Evolutionary conservation across 441 rosid species (phyloP).

Genomic region (Geranium incanum): DNA sequence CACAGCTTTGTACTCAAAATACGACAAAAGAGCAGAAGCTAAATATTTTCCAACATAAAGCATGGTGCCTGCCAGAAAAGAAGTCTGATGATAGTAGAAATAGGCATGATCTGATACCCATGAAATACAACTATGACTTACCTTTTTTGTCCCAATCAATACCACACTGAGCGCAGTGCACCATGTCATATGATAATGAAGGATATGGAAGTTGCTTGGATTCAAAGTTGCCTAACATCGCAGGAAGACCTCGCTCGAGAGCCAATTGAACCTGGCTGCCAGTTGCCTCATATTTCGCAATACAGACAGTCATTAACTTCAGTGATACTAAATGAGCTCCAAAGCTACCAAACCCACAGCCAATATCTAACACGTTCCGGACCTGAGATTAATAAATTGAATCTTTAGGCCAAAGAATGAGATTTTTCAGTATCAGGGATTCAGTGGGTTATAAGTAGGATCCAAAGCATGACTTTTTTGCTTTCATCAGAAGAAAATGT

Average conservation of each 20-base stretch:
- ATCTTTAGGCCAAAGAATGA: conserved; percentile 5
- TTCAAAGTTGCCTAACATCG: conserved; percentile 79
- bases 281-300: conserved; percentile 82
- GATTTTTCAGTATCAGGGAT: not conserved
- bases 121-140: conserved; percentile 17
- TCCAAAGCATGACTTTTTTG: not conserved
- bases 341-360: conserved; percentile 97
- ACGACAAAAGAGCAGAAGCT: not conserved
- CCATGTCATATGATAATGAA: conserved; percentile 77
- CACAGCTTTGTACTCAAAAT: not conserved
- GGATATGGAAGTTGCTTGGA: conserved; percentile 87
- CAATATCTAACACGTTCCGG: conserved; percentile 69
- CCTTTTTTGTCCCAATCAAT: conserved; percentile 85
- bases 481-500: not conserved
- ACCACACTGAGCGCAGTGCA: conserved; percentile 96
- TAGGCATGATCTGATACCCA: conserved; percentile 6
- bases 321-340: conserved; percentile 85
- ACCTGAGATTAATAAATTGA: conserved; percentile 41
- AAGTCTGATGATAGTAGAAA: not conserved
- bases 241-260: conserved; percentile 96
- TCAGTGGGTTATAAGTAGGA: not conserved
- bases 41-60: not conserved
- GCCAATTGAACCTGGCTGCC: conserved; percentile 98
- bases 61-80: not conserved
- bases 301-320: conserved; percentile 75